phyloP scores from a whole-genome alignment of 768 basidiomycete genomes.

The Suillus plorans region DNA sequence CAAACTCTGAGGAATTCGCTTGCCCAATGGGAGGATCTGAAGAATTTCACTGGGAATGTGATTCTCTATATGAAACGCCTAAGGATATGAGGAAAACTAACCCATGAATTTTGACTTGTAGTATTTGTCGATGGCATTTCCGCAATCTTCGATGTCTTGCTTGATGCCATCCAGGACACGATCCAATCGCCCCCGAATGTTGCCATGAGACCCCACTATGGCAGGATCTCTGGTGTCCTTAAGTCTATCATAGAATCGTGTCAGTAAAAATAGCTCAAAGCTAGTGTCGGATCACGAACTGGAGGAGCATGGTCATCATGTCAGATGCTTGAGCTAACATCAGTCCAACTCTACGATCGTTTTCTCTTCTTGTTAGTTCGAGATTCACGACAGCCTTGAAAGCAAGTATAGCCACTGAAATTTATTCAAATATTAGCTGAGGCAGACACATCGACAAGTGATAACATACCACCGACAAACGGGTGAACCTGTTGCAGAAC shows the following conservation, averaged over 20 bases:
- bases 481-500: constrained; percentile 29
- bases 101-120: constrained; percentile 43
- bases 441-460: neutral
- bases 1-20: constrained; percentile 34
- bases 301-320: constrained; percentile 45
- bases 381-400: constrained; percentile 50
- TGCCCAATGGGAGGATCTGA: constrained; percentile 38
- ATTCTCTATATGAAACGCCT: constrained; percentile 1
- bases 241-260: constrained; percentile 21
- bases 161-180: constrained; percentile 32
- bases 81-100: constrained; percentile 15
- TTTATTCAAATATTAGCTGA: neutral
- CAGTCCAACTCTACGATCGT: constrained; percentile 47
- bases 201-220: constrained; percentile 28
- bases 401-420: constrained; percentile 46
- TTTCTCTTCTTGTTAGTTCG: constrained; percentile 48
- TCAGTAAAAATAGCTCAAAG: neutral
- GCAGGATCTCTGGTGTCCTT: constrained; percentile 27
- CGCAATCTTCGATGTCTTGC: constrained; percentile 42
- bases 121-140: constrained; percentile 46
- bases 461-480: constrained; percentile 23
- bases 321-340: constrained; percentile 52
- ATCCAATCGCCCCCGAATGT: constrained; percentile 34
- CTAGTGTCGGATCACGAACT: constrained; percentile 29
- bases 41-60: constrained; percentile 27